phyloP scores from a whole-genome alignment of 2,329 filamentous ascomycete genomes.

The Talaromyces sp. region DNA sequence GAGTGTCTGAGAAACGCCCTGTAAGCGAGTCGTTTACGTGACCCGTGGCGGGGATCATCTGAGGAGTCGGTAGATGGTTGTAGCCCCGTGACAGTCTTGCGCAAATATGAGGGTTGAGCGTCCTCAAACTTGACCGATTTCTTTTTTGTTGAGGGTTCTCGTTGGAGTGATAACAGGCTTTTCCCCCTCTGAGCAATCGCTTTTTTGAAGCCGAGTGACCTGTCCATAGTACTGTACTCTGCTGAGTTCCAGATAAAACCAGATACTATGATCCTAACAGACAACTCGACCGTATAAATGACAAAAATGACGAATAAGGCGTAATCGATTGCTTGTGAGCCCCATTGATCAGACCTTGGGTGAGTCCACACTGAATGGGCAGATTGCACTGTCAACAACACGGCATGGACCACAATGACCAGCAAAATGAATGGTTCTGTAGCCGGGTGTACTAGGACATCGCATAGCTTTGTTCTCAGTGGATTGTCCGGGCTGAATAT shows the following conservation, averaged over 20 bases:
- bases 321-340: slow-evolving; percentile 66
- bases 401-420: slow-evolving; percentile 81
- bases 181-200: slow-evolving; percentile 74
- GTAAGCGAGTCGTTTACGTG: slow-evolving; percentile 79
- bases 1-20: slow-evolving; percentile 90
- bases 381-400: slow-evolving; percentile 84
- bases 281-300: slow-evolving; percentile 83
- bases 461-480: slow-evolving; percentile 71
- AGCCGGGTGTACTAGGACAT: slow-evolving; percentile 78
- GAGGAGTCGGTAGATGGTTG: slow-evolving; percentile 62
- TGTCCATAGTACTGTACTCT: slow-evolving; percentile 88
- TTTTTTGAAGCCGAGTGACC: slow-evolving; percentile 68
- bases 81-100: slow-evolving; percentile 67
- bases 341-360: slow-evolving; percentile 62
- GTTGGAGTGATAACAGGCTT: slow-evolving; percentile 76
- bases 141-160: slow-evolving; percentile 63
- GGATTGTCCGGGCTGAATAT: slow-evolving; percentile 77
- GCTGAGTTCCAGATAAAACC: slow-evolving; percentile 86
- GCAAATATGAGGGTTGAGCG: slow-evolving; percentile 58
- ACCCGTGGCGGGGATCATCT: slow-evolving; percentile 68
- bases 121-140: slow-evolving; percentile 41
- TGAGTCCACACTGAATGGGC: slow-evolving; percentile 65
- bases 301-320: slow-evolving; percentile 78
- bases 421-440: slow-evolving; percentile 83
- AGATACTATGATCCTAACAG: slow-evolving; percentile 83